Evolutionary conservation across 2,329 filamentous ascomycete species (phyloP).

Genomic region (Fusarium sp.): DNA sequence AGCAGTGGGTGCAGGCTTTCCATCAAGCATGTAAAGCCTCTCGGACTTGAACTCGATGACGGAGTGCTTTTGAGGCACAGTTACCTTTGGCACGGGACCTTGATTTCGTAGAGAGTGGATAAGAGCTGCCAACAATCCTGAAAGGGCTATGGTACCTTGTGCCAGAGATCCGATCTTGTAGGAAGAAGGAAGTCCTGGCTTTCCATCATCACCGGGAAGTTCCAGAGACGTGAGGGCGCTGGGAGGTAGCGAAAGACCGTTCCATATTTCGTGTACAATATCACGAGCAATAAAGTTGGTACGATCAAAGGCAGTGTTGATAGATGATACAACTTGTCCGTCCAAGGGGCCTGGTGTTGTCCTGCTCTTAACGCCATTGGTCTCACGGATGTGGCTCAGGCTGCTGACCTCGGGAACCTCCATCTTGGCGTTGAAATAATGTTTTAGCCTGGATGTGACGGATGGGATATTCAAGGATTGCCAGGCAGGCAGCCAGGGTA

Average conservation of each 20-base stretch:
- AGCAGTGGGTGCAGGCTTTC: background rate
- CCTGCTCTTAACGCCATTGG: background rate
- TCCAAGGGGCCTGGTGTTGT: background rate
- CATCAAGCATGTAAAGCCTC: background rate
- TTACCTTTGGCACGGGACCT: background rate
- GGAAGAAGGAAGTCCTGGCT: background rate
- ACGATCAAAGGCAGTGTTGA: background rate
- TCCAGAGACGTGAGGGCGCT: background rate
- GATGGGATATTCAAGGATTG: background rate
- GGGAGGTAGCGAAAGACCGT: background rate
- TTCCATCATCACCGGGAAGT: background rate
- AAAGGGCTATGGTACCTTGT: background rate
- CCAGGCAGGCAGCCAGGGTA: background rate
- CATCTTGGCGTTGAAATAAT: background rate
- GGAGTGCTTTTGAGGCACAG: background rate
- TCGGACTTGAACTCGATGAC: background rate
- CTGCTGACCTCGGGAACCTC: conserved; percentile 28
- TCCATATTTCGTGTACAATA: background rate
- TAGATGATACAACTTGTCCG: background rate
- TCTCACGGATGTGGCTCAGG: conserved; percentile 5
- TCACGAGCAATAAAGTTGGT: background rate
- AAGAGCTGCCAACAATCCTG: background rate
- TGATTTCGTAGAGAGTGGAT: background rate
- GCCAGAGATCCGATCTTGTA: background rate
- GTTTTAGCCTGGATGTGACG: background rate